Evolutionary conservation across 2,329 filamentous ascomycete species (phyloP), one percentile per base, ranked within the genome.

Genomic region (Kalaharituber pfeilii): DNA sequence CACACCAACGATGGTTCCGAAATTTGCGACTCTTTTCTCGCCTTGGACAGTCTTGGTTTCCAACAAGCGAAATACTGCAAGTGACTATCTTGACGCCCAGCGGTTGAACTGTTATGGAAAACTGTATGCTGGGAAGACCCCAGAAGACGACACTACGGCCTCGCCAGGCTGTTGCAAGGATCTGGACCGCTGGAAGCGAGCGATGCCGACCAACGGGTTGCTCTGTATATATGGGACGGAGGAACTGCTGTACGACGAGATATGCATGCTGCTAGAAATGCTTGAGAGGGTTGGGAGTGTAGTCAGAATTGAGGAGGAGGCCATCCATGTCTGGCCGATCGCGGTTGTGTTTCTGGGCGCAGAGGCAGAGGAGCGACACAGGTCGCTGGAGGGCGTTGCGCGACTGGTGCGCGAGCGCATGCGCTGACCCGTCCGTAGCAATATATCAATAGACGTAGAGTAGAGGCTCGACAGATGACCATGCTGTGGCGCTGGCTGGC

Each of bases 311-410:
- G 77, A 78, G 63, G 79, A 84, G 60, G 68, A 72, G 26, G 81
- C 77, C 13, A 80, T 91, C 55, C 86, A 93, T 67, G 85, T 81
- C 9, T 93, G 86, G 86, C 84, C 85, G 0, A 81, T 93, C 20
- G 82, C 81, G 8, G 73, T 73, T 49, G 63, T 78, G n/a, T 78
- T 79, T 62, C 65, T 80, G 26, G 73, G 75, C 45, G 70, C 67
- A 49, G 70, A 70, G 25, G 64, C 66, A n/a, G 68, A 72, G 29
- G 68, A 72, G 63, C 72, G 79, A 53, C 65, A 76, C 53, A 71
- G 72, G 57, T 77, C 78, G 2, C 64, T 82, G 58, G 65, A 63
- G 53, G 60, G 60, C 50, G 66, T 75, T 54, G 71, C 71, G 9
- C 59, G 64, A 9, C 63, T 68, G 42, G 68, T 73, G 57, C 25